These are phyloP conservation scores for Tulasnella sp. DNA, from an alignment of 768 basidiomycete species.

Conservation along the genomic window DNA sequence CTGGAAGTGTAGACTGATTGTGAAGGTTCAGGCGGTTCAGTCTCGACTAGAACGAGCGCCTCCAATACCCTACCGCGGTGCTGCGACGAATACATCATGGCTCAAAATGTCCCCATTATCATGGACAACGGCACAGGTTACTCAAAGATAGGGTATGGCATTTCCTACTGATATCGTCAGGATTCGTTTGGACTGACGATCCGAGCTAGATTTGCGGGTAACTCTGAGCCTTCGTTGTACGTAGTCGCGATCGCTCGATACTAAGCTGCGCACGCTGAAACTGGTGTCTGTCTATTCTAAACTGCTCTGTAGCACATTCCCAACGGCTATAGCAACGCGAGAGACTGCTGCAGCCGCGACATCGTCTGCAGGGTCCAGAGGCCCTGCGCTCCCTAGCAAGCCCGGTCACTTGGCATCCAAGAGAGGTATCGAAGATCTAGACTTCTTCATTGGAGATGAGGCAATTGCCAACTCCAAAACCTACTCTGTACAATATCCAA, in stretches of 20 bases:
- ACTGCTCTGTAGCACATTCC: slow-evolving; percentile 74
- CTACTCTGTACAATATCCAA: slow-evolving; percentile 94
- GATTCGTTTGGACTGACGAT: slow-evolving; percentile 9
- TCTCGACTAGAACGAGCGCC: slow-evolving; percentile 20
- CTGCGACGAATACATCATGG: slow-evolving; percentile 25
- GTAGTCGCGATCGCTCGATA: slow-evolving; percentile 43
- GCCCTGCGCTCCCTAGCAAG: slow-evolving; percentile 67
- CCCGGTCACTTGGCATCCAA: slow-evolving; percentile 94
- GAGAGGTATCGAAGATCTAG: slow-evolving; percentile 96
- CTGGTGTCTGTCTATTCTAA: slow-evolving; percentile 14
- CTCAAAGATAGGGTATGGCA: slow-evolving; percentile 90
- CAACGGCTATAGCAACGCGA: slow-evolving; percentile 93
- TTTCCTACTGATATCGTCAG: neutral
- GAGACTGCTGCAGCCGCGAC: slow-evolving; percentile 57
- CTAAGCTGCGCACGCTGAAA: neutral
- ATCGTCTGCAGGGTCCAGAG: slow-evolving; percentile 57
- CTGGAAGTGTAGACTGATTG: slow-evolving; percentile 11
- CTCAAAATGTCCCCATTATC: slow-evolving; percentile 74
- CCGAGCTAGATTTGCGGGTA: slow-evolving; percentile 83
- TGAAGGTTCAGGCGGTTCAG: slow-evolving; percentile 15
- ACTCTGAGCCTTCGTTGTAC: slow-evolving; percentile 97
- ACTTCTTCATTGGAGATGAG: slow-evolving; percentile 99
- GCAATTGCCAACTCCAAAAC: slow-evolving; percentile 96
- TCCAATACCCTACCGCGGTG: slow-evolving; percentile 1
- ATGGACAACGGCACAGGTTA: slow-evolving; percentile 98